phyloP scores from a whole-genome alignment of 768 basidiomycete species.

The Tremella fuciformis region DNA sequence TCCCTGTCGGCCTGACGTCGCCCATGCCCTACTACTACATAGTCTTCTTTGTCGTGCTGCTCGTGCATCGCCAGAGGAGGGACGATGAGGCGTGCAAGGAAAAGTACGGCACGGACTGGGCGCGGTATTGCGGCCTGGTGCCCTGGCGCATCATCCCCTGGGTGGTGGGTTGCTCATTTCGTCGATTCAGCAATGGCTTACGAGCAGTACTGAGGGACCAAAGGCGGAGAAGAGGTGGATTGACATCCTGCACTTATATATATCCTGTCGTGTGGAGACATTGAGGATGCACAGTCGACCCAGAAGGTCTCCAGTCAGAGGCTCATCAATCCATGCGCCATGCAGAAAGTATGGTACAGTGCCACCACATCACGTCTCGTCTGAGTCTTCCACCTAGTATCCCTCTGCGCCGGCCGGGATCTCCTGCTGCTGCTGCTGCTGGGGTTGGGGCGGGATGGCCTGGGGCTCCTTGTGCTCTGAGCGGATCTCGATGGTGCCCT shows the following conservation, averaged over 20 bases:
- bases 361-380: too few species aligned
- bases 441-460: constrained; percentile 29
- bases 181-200: background rate
- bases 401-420: constrained; percentile 14
- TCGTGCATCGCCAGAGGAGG: constrained; percentile 81
- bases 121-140: constrained; percentile 79
- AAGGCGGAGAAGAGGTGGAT: background rate
- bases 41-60: constrained; percentile 78
- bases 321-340: constrained; percentile 4
- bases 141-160: constrained; percentile 83
- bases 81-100: constrained; percentile 88
- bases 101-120: constrained; percentile 97
- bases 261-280: background rate
- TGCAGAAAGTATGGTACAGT: constrained; percentile 11
- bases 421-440: constrained; percentile 25
- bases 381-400: constrained; percentile 8
- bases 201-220: background rate
- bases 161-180: constrained; percentile 34
- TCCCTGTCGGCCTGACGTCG: constrained; percentile 85
- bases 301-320: background rate
- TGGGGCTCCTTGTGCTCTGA: constrained; percentile 76
- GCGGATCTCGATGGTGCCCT: constrained; percentile 79
- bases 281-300: background rate
- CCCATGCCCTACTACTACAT: constrained; percentile 97
- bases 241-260: too few species aligned